A percentile compares a stretch with the other conserved stretches of the same genome.
phyloP scores from a whole-genome alignment of 495 filamentous ascomycete species.

The Aspergillus bridgeri region DNA sequence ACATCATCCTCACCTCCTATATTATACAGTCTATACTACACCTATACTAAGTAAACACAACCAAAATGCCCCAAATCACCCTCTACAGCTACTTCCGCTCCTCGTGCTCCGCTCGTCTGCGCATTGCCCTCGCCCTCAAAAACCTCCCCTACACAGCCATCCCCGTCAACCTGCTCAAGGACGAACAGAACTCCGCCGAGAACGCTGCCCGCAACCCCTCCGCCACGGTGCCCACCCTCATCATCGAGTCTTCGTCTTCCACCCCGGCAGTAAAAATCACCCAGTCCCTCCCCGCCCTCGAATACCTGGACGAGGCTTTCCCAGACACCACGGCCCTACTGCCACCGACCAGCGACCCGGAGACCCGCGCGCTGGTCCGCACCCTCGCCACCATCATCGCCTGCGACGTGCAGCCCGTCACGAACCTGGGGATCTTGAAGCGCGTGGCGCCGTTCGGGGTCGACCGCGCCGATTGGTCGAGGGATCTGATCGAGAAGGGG shows the following conservation, averaged over 20 bases:
- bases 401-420: constrained; percentile 48
- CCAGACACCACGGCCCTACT: constrained; percentile 32
- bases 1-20: too few relatives aligned
- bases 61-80: constrained; percentile 31
- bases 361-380: constrained; percentile 36
- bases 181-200: constrained; percentile 34
- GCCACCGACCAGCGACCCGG: constrained; percentile 26
- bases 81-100: constrained; percentile 56
- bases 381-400: constrained; percentile 45
- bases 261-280: constrained; percentile 33
- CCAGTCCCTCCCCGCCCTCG: constrained; percentile 51
- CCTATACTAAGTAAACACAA: not conserved
- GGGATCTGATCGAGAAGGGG: constrained; percentile 40
- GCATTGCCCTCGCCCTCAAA: constrained; percentile 49
- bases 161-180: constrained; percentile 45
- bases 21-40: not conserved
- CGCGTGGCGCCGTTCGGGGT: constrained; percentile 37
- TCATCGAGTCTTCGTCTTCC: constrained; percentile 19
- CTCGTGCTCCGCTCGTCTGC: constrained; percentile 52
- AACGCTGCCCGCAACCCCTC: constrained; percentile 45
- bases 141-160: constrained; percentile 37
- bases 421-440: constrained; percentile 46
- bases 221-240: constrained; percentile 49
- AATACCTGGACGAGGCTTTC: constrained; percentile 51
- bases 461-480: constrained; percentile 36